Evolutionary conservation across 2,329 filamentous ascomycete species (phyloP).

Genomic region (Cladosporium sp.): DNA sequence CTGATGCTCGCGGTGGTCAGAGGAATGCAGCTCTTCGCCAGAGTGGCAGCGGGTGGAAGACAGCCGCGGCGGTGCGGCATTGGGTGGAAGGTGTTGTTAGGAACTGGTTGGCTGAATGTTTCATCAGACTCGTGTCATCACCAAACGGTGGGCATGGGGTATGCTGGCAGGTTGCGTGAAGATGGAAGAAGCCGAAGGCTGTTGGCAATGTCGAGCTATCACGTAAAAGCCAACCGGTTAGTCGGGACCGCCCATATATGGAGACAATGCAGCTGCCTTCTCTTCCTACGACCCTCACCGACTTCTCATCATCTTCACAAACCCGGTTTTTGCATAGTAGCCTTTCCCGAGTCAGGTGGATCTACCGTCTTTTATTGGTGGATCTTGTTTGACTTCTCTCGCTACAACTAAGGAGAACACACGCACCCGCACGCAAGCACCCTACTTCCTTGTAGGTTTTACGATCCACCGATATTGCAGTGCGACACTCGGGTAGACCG

Average conservation of each 20-base stretch:
- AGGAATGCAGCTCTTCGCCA: not conserved
- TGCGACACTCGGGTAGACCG: conserved; percentile 3
- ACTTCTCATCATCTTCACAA: conserved; percentile 2
- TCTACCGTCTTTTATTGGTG: conserved; percentile 5
- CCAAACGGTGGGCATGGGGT: not conserved
- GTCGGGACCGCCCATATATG: conserved; percentile 1
- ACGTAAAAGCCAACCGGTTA: not conserved
- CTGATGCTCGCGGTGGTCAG: conserved; percentile 1
- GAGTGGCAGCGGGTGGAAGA: conserved; percentile 1
- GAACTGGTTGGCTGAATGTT: not conserved
- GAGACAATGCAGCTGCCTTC: conserved; percentile 5
- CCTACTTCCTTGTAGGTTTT: conserved; percentile 9
- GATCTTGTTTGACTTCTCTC: not conserved
- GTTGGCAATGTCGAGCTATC: not conserved
- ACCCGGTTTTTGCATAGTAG: conserved; percentile 1
- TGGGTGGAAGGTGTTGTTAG: not conserved
- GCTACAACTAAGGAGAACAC: not conserved
- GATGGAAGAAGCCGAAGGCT: not conserved
- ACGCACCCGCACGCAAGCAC: conserved; percentile 4
- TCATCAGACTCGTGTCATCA: too few relatives aligned
- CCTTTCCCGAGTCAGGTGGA: conserved; percentile 1
- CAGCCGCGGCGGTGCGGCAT: conserved; percentile 2
- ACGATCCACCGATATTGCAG: not conserved
- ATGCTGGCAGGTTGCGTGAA: conserved; percentile 8
- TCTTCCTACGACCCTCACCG: not conserved